Percentiles rank a stretch among this genome's conserved stretches.
Conservation (phyloP, 2,329 filamentous ascomycete genomes). For the Curvularia eragrostidis region DNA sequence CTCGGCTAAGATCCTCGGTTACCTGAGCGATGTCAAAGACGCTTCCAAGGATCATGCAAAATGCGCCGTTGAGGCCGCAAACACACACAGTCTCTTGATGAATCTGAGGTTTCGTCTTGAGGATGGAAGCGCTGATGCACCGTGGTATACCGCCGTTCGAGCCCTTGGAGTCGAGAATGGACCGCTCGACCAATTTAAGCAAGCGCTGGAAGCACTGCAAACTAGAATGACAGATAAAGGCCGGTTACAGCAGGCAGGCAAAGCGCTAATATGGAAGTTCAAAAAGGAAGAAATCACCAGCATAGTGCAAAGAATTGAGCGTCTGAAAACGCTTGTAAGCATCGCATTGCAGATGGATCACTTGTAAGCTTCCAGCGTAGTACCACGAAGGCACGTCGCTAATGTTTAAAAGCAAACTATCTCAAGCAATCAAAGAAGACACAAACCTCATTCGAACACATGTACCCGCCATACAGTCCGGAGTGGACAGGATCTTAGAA, state of each 20-base stretch:
- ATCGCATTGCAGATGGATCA: constrained; percentile 33
- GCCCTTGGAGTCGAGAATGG: background rate
- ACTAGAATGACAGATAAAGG: background rate
- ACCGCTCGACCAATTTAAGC: background rate
- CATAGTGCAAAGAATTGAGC: constrained; percentile 18
- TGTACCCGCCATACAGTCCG: constrained; percentile 7
- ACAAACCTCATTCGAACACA: constrained; percentile 5
- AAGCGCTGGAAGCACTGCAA: background rate
- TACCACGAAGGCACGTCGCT: constrained; percentile 3
- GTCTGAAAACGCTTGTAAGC: constrained; percentile 25
- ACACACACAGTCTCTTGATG: background rate
- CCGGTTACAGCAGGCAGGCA: background rate
- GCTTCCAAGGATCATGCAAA: background rate
- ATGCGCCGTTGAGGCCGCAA: background rate
- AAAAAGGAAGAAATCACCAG: background rate
- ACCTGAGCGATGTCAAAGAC: background rate
- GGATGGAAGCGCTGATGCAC: background rate
- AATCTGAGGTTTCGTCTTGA: background rate
- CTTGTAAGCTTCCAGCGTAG: constrained; percentile 21
- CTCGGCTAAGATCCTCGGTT: background rate
- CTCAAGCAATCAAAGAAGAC: constrained; percentile 21
- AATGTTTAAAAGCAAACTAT: constrained; percentile 20
- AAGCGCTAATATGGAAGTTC: background rate
- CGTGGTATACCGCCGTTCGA: background rate
- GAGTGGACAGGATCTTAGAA: constrained; percentile 11